These are phyloP conservation scores for Stachybotrys chlorohalonatus DNA, from an alignment of 2,329 filamentous ascomycete species.

Conservation along the genomic window DNA sequence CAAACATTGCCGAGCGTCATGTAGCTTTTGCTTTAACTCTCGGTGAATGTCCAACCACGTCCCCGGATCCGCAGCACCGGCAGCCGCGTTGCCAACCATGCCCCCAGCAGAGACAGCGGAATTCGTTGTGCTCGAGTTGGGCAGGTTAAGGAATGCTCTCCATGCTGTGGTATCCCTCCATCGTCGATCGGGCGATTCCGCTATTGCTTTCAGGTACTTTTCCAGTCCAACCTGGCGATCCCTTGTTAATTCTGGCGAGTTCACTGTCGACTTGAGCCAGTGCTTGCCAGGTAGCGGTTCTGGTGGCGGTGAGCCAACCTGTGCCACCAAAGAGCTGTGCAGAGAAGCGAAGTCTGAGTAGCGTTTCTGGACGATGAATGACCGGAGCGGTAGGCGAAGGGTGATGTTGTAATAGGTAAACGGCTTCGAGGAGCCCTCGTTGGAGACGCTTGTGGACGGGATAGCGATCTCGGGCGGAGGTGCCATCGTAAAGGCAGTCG, in stretches of 20 bases:
- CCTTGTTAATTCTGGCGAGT: conserved; percentile 60
- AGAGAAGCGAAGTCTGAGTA: conserved; percentile 72
- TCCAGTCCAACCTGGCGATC: conserved; percentile 61
- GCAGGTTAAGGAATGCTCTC: conserved; percentile 65
- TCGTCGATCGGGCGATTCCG: conserved; percentile 61
- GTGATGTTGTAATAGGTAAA: conserved; percentile 74
- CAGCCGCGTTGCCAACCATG: conserved; percentile 27
- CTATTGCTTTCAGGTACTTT: conserved; percentile 62
- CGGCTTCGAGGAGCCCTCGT: conserved; percentile 46
- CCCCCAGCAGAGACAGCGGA: conserved; percentile 38
- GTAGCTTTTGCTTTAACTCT: conserved; percentile 56
- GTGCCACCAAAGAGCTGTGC: conserved; percentile 50
- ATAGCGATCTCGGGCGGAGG: conserved; percentile 60
- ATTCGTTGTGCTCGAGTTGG: conserved; percentile 39
- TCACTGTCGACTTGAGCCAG: conserved; percentile 67
- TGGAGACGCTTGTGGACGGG: conserved; percentile 52
- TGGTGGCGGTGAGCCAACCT: conserved; percentile 57
- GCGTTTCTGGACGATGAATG: conserved; percentile 68
- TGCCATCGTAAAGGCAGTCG: conserved; percentile 36
- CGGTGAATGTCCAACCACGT: conserved; percentile 71
- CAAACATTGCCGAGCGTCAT: conserved; percentile 60
- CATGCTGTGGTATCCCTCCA: conserved; percentile 69
- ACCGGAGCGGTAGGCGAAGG: conserved; percentile 65
- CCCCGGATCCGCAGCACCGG: conserved; percentile 45
- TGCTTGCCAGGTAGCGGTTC: conserved; percentile 61